Evolutionary conservation across 352 stramenopile species (phyloP).

Genomic region (Globisporangium canariense): DNA sequence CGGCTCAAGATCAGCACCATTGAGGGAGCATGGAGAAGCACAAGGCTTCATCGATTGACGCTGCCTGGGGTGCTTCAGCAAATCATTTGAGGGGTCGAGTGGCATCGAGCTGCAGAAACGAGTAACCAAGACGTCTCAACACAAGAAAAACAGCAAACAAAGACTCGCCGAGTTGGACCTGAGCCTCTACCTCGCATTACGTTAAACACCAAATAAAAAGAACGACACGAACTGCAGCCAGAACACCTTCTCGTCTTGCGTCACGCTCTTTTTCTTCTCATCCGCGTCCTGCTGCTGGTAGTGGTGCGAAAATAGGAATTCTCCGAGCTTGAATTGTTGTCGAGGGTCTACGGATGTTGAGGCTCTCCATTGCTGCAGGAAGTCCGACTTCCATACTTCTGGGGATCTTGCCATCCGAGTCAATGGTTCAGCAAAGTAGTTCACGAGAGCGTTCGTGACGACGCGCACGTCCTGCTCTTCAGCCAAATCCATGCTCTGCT

Average conservation of each 20-base stretch:
- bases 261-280: not conserved
- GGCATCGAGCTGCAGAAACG: not conserved
- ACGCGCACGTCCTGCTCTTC: not conserved
- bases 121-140: not conserved
- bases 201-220: slow-evolving; percentile 43
- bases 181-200: slow-evolving; percentile 9
- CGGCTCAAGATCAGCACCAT: not conserved
- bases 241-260: slow-evolving; percentile 34
- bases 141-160: slow-evolving; percentile 2
- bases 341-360: not conserved
- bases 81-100: not conserved
- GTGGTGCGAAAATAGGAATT: not conserved
- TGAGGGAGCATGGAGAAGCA: not conserved
- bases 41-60: no score
- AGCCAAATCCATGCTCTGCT: not conserved
- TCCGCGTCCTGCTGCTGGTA: not conserved
- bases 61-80: no score
- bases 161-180: not conserved
- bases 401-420: not conserved
- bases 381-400: slow-evolving; percentile 5
- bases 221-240: slow-evolving; percentile 63
- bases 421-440: not conserved
- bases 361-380: not conserved
- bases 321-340: slow-evolving; percentile 1
- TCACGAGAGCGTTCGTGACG: slow-evolving; percentile 5